Evolutionary conservation across 768 basidiomycete species (phyloP).

Genomic region (Asterophora lycoperdoides): DNA sequence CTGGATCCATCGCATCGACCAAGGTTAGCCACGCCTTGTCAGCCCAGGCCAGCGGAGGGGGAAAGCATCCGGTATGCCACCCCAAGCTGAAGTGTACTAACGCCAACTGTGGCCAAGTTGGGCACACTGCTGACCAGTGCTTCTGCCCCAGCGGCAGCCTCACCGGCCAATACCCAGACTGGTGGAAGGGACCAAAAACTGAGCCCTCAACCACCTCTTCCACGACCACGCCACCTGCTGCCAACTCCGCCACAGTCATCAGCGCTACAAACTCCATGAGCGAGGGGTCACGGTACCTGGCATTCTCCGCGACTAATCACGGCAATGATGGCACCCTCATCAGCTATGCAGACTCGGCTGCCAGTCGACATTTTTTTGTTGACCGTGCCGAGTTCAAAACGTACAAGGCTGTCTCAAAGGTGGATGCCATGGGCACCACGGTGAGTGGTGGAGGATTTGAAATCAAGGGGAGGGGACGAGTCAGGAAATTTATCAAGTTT

Average conservation of each 20-base stretch:
- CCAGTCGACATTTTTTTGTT: not conserved
- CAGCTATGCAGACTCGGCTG: not conserved
- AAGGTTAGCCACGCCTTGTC: no score
- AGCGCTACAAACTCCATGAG: not conserved
- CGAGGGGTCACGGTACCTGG: not conserved
- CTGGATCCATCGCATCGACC: no score
- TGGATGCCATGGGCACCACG: not conserved
- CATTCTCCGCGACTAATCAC: not conserved
- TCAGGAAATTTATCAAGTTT: not conserved
- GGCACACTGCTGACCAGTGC: not conserved
- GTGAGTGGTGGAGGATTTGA: not conserved
- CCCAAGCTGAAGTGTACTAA: not conserved
- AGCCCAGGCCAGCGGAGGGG: no score
- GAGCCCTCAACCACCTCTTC: not conserved
- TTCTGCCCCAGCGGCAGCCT: not conserved
- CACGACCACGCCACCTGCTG: not conserved
- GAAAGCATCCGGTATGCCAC: no score
- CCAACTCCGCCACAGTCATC: not conserved
- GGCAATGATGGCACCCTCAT: not conserved
- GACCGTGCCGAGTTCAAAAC: not conserved
- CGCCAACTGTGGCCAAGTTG: not conserved
- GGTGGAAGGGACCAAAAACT: not conserved
- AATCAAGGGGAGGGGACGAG: not conserved
- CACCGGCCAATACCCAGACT: not conserved
- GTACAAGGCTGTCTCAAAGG: not conserved